These are phyloP conservation scores for Arthrobotrys sinensis DNA, from an alignment of 2,329 filamentous ascomycete genomes.

Conservation along the genomic window DNA sequence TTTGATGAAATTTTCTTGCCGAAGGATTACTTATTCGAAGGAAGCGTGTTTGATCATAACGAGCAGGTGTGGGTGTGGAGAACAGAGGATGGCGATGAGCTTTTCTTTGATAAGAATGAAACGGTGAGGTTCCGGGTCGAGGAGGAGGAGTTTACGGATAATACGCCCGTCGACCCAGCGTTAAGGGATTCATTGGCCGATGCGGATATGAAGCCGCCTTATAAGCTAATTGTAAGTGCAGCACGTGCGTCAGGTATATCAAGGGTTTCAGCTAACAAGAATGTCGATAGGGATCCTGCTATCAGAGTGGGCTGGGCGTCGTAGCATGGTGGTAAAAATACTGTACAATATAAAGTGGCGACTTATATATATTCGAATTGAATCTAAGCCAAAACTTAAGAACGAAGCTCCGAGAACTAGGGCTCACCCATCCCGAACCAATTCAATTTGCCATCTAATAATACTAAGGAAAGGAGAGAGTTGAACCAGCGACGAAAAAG, in stretches of 20 bases:
- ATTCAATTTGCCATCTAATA: conserved; percentile 2
- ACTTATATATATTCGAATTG: background rate
- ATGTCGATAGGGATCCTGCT: conserved; percentile 61
- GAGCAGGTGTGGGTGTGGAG: conserved; percentile 90
- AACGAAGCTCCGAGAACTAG: background rate
- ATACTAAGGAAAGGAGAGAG: background rate
- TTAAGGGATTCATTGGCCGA: conserved; percentile 66
- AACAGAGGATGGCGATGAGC: conserved; percentile 75
- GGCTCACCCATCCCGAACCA: background rate
- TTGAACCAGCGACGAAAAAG: background rate
- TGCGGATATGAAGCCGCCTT: conserved; percentile 78
- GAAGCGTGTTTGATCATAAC: conserved; percentile 72
- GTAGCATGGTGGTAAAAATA: conserved; percentile 63
- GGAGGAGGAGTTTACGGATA: conserved; percentile 91
- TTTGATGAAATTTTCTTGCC: conserved; percentile 82
- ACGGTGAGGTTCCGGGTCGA: conserved; percentile 88
- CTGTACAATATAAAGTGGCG: conserved; percentile 6
- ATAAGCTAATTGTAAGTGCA: conserved; percentile 72
- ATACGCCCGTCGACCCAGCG: conserved; percentile 78
- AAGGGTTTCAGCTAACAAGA: conserved; percentile 17
- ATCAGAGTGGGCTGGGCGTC: conserved; percentile 64
- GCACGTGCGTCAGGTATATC: background rate
- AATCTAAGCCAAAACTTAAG: background rate
- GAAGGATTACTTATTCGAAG: conserved; percentile 62
- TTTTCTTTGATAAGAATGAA: conserved; percentile 93